A percentile compares a stretch with the other conserved stretches of the same genome.
These are phyloP conservation scores for Picea glauca DNA, from an alignment of 75 land plant genomes.

Conservation along the genomic window DNA sequence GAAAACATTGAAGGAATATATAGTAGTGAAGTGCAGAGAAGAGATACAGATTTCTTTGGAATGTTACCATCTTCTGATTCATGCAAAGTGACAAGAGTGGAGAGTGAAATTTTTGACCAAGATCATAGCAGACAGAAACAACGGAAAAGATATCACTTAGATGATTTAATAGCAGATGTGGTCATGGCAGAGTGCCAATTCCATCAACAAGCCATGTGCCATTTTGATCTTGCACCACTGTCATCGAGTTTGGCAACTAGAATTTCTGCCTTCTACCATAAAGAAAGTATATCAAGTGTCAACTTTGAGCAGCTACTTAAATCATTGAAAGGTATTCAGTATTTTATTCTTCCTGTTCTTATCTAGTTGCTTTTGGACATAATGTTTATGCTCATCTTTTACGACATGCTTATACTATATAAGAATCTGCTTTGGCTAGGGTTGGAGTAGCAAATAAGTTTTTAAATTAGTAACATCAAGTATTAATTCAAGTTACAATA, in stretches of 20 bases:
- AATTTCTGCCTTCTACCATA: neutral
- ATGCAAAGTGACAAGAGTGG: neutral
- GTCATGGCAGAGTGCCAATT: constrained; percentile 14
- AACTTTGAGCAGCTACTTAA: constrained; percentile 11
- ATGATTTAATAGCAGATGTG: constrained; percentile 18
- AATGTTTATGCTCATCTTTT: neutral
- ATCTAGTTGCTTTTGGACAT: neutral
- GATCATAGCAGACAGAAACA: constrained; percentile 3
- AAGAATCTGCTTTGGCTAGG: neutral
- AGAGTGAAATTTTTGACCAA: neutral
- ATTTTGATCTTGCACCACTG: constrained; percentile 21
- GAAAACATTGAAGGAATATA: neutral
- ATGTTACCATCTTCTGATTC: neutral
- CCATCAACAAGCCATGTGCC: constrained; percentile 7
- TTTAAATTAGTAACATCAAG: neutral
- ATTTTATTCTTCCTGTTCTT: neutral
- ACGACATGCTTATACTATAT: neutral
- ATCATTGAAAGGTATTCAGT: constrained; percentile 9
- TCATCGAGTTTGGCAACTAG: neutral
- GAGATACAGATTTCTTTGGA: neutral
- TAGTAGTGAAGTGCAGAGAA: neutral
- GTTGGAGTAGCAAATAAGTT: neutral
- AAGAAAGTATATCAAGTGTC: neutral
- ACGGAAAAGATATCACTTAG: constrained; percentile 11
- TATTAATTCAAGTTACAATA: neutral